phyloP scores from a whole-genome alignment of 2,329 filamentous ascomycete genomes.

The Aspergillus texensis region DNA sequence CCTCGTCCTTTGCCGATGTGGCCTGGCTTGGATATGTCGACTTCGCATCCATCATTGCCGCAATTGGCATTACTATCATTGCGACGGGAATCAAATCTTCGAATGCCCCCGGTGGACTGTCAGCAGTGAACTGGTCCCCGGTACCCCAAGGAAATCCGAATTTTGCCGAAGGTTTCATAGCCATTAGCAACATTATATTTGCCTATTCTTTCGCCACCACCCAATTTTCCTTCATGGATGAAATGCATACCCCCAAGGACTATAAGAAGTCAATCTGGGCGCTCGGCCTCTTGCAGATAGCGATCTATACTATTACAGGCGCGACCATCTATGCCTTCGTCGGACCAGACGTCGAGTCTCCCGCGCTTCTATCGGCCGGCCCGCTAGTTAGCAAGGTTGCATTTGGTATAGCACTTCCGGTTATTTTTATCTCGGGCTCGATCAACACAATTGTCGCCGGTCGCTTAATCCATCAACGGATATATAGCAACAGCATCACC shows the following conservation, averaged over 20 bases:
- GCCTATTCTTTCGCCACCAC: slow-evolving; percentile 41
- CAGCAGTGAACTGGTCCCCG: slow-evolving; percentile 13
- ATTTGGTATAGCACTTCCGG: background rate
- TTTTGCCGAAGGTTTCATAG: slow-evolving; percentile 28
- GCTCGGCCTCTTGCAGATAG: slow-evolving; percentile 2
- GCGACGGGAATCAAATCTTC: background rate
- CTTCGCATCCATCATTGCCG: background rate
- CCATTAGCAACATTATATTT: slow-evolving; percentile 31
- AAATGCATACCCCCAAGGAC: slow-evolving; percentile 8
- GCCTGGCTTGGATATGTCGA: background rate
- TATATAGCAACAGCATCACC: background rate
- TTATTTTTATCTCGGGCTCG: background rate
- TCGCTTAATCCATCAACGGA: background rate
- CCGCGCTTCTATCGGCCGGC: slow-evolving; percentile 34
- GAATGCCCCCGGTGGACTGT: background rate
- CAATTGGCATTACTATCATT: background rate
- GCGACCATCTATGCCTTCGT: slow-evolving; percentile 29
- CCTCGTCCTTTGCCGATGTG: background rate
- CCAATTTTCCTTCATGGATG: background rate
- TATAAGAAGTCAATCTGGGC: slow-evolving; percentile 6
- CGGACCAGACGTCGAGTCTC: slow-evolving; percentile 26
- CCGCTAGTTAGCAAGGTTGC: background rate
- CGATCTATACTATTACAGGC: slow-evolving; percentile 5
- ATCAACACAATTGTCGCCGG: background rate
- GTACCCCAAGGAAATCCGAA: slow-evolving; percentile 11